These are phyloP conservation scores for Fusarium penzigii DNA, from an alignment of 2,329 filamentous ascomycete genomes.

Conservation along the genomic window DNA sequence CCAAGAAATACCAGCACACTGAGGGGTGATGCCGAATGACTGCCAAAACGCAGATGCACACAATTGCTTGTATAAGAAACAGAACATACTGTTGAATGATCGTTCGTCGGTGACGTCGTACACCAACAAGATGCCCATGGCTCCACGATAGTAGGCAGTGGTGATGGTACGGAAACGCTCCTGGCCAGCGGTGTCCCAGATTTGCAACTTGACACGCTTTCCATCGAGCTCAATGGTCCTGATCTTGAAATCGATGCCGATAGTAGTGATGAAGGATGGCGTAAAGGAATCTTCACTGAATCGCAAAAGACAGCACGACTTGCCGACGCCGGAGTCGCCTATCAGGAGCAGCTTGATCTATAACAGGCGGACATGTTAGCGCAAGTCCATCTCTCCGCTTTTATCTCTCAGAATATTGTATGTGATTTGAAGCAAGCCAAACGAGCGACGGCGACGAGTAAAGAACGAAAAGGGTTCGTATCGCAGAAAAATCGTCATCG, in stretches of 20 bases:
- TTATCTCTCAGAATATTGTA: background rate
- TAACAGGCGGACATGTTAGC: slow-evolving; percentile 18
- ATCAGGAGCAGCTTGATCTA: slow-evolving; percentile 97
- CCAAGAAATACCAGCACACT: background rate
- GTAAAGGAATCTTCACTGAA: slow-evolving; percentile 99
- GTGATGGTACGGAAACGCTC: slow-evolving; percentile 99
- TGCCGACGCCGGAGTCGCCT: slow-evolving; percentile 94
- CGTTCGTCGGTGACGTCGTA: slow-evolving; percentile 98
- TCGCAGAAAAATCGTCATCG: slow-evolving; percentile 2
- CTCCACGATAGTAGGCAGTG: slow-evolving; percentile 96
- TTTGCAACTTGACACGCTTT: slow-evolving; percentile 98
- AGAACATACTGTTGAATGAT: slow-evolving; percentile 85
- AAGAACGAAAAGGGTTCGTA: background rate
- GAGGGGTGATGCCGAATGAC: background rate
- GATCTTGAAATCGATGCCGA: slow-evolving; percentile 99
- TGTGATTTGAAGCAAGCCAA: background rate
- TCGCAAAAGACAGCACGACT: slow-evolving; percentile 93
- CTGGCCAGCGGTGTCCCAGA: slow-evolving; percentile 98
- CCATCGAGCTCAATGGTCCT: slow-evolving; percentile 98
- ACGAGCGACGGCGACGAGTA: slow-evolving; percentile 1
- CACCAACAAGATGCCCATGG: slow-evolving; percentile 96
- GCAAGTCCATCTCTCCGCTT: slow-evolving; percentile 1
- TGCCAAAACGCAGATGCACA: background rate
- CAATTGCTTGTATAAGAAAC: background rate
- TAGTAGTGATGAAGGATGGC: slow-evolving; percentile 97